phyloP scores from a whole-genome alignment of 1,139 yeast genomes.

The Pichia sp. region DNA sequence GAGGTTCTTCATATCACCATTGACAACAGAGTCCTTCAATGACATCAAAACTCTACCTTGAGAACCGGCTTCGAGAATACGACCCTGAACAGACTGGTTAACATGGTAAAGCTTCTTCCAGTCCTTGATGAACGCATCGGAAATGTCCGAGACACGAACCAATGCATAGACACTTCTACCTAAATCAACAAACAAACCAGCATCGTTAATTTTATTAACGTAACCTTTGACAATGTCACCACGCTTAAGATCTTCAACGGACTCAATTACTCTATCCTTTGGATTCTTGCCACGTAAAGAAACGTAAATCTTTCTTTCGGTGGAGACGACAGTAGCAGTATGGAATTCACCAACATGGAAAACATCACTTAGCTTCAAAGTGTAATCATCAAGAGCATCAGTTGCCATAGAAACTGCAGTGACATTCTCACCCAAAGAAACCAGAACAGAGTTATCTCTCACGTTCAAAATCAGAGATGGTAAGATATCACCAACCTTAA shows the following conservation, averaged over 20 bases:
- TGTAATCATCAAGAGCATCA: slow-evolving; percentile 72
- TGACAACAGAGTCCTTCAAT: slow-evolving; percentile 73
- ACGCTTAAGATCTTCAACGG: slow-evolving; percentile 49
- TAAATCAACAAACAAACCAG: slow-evolving; percentile 74
- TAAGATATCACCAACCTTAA: slow-evolving; percentile 49
- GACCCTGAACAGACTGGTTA: slow-evolving; percentile 72
- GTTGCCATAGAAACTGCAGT: slow-evolving; percentile 66
- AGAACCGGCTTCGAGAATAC: slow-evolving; percentile 55
- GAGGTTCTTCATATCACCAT: slow-evolving; percentile 53
- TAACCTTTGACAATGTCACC: slow-evolving; percentile 78
- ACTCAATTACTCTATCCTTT: slow-evolving; percentile 45
- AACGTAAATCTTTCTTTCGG: slow-evolving; percentile 59
- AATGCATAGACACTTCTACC: slow-evolving; percentile 72
- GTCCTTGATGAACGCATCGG: slow-evolving; percentile 74
- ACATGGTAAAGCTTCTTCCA: slow-evolving; percentile 76
- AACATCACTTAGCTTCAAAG: slow-evolving; percentile 43
- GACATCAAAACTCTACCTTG: slow-evolving; percentile 68
- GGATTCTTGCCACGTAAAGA: slow-evolving; percentile 49
- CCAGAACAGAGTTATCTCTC: slow-evolving; percentile 55
- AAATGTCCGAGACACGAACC: slow-evolving; percentile 73
- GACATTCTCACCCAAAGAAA: slow-evolving; percentile 56
- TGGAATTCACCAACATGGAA: slow-evolving; percentile 53
- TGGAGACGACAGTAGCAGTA: slow-evolving; percentile 49
- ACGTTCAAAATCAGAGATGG: slow-evolving; percentile 64
- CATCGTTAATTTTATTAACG: slow-evolving; percentile 64